These are phyloP conservation scores for Taiwanofungus camphoratus DNA, from an alignment of 1,284 basidiomycete genomes.

Conservation along the genomic window DNA sequence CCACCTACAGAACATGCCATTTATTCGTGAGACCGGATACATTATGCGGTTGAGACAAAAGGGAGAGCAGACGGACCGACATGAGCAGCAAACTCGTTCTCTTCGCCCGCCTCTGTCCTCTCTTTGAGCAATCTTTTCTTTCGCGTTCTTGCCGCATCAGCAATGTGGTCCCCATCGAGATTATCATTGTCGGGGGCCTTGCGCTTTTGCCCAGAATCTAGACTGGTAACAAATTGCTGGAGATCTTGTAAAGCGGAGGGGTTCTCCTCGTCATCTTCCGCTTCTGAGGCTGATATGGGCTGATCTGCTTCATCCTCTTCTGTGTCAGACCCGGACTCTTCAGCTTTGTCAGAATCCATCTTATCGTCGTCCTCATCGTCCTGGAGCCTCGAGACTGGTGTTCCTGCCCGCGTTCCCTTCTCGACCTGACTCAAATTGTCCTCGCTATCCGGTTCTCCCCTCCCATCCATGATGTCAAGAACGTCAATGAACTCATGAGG, in stretches of 20 bases:
- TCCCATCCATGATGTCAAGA: conserved; percentile 63
- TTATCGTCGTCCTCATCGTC: conserved; percentile 18
- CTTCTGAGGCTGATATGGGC: conserved; percentile 48
- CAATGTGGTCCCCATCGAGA: conserved; percentile 25
- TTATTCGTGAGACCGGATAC: conserved; percentile 5
- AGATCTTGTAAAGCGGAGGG: conserved; percentile 63
- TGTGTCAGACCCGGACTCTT: conserved; percentile 32
- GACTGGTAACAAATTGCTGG: conserved; percentile 64
- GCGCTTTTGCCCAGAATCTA: conserved; percentile 69
- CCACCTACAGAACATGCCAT: conserved; percentile 31
- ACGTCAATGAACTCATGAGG: conserved; percentile 62
- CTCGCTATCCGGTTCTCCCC: conserved; percentile 40
- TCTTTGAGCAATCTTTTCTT: conserved; percentile 68
- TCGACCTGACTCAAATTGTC: conserved; percentile 16
- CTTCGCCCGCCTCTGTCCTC: conserved; percentile 67
- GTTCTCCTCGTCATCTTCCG: conserved; percentile 47
- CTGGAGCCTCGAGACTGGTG: background rate
- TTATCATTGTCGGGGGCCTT: conserved; percentile 46
- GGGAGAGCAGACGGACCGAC: conserved; percentile 34
- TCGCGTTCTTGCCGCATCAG: conserved; percentile 27
- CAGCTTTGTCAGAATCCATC: conserved; percentile 31
- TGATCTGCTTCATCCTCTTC: conserved; percentile 37
- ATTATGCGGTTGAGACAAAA: background rate
- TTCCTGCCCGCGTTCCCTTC: conserved; percentile 5
- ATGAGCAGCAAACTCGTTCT: conserved; percentile 65